Evolutionary conservation across 331 rosid species (phyloP).

Genomic region (Stylosanthes scabra): DNA sequence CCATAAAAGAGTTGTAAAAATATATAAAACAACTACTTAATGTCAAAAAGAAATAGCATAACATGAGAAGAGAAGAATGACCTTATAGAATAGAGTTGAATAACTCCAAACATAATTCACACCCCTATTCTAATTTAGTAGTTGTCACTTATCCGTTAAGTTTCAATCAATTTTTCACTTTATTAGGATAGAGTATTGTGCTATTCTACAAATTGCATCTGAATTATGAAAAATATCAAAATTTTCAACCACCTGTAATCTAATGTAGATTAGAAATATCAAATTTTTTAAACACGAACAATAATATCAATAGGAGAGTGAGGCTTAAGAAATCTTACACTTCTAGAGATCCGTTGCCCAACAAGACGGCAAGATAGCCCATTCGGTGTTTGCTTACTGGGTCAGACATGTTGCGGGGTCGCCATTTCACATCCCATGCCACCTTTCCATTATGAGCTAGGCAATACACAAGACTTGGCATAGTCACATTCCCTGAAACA

Average conservation of each 20-base stretch:
- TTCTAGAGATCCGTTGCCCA: slow-evolving; percentile 93
- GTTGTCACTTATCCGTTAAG: too few relatives aligned
- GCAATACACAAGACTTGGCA: slow-evolving; percentile 76
- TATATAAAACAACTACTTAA: too few relatives aligned
- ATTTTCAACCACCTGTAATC: slow-evolving; percentile 18
- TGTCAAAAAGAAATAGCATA: too few relatives aligned
- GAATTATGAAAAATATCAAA: slow-evolving; percentile 13
- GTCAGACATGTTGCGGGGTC: slow-evolving; percentile 55
- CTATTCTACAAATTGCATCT: slow-evolving; percentile 18
- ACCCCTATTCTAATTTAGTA: too few relatives aligned
- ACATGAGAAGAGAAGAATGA: too few relatives aligned
- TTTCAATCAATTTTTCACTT: too few relatives aligned
- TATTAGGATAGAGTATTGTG: slow-evolving; percentile 5
- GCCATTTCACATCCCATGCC: slow-evolving; percentile 99
- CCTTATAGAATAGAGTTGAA: too few relatives aligned
- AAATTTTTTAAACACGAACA: slow-evolving; percentile 17
- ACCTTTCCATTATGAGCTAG: slow-evolving; percentile 96
- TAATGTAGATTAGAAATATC: too few relatives aligned
- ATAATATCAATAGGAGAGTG: slow-evolving; percentile 16
- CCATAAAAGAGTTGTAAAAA: neutral
- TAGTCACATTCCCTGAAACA: slow-evolving; percentile 56
- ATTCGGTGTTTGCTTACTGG: slow-evolving; percentile 60
- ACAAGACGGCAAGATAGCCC: slow-evolving; percentile 94
- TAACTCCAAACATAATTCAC: too few relatives aligned
- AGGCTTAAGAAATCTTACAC: slow-evolving; percentile 68